Evolutionary conservation across 1,284 basidiomycete genomes (phyloP).

Genomic region (Austropuccinia psidii): DNA sequence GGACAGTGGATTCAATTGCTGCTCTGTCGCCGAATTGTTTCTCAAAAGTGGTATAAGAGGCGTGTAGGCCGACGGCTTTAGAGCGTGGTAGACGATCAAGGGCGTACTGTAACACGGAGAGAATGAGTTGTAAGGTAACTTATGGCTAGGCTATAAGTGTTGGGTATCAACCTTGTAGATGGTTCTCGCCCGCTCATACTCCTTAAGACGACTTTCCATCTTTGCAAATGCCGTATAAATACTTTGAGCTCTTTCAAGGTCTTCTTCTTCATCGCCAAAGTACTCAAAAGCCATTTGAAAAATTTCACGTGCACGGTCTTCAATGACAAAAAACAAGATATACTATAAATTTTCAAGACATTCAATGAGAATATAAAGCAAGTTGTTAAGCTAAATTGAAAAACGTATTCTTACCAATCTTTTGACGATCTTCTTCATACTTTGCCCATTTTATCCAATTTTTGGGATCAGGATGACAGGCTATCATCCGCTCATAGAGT

Average conservation of each 20-base stretch:
- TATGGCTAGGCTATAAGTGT: too few species aligned
- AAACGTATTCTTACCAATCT: conserved; percentile 49
- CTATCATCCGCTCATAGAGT: conserved; percentile 92
- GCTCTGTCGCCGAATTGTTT: conserved; percentile 89
- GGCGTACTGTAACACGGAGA: conserved; percentile 61
- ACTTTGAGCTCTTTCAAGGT: conserved; percentile 92
- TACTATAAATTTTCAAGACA: not conserved
- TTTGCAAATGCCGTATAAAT: conserved; percentile 94
- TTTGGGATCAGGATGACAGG: conserved; percentile 81
- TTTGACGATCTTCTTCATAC: conserved; percentile 85
- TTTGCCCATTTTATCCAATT: conserved; percentile 96
- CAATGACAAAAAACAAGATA: not conserved
- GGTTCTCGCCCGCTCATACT: conserved; percentile 89
- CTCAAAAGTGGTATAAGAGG: conserved; percentile 92
- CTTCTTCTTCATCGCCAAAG: conserved; percentile 93
- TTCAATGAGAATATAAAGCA: too few species aligned
- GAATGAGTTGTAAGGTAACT: not conserved
- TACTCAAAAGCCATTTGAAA: conserved; percentile 95
- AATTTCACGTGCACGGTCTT: conserved; percentile 85
- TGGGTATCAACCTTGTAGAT: conserved; percentile 72
- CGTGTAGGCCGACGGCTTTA: conserved; percentile 75
- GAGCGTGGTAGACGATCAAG: conserved; percentile 80
- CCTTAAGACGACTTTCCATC: conserved; percentile 93
- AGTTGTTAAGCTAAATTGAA: too few species aligned
- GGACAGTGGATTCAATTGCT: conserved; percentile 83